Evolutionary conservation across 2,329 filamentous ascomycete species (phyloP), one percentile per base, ranked within the genome.

Genomic region (Thielaviopsis euricoi): DNA sequence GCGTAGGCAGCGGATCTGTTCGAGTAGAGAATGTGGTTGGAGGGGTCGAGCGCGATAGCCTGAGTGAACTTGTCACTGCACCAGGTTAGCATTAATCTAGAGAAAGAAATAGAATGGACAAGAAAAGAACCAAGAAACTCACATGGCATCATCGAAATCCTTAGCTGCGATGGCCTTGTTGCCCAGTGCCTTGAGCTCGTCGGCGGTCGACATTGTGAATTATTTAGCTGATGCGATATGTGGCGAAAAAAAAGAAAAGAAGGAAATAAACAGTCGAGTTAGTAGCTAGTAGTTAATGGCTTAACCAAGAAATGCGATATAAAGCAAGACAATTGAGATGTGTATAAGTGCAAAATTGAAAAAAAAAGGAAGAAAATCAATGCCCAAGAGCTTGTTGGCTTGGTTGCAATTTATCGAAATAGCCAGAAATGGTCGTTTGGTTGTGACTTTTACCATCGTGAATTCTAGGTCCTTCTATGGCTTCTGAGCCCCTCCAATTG

Each of bases 91-190:
- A 15, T 46, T 9, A 17, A 22, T 43, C 52, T 26, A 25, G 9
- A 21, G 23, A 33, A 23, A 13, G 5, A 46, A 55, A 33, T 10
- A 33, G 29, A 10, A 10, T 10, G 25, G n/a, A 25, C n/a, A 15
- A 50, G 19, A 17, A 33, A 53, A 37, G n/a, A n/a, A 25, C 19
- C 29, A 3, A n/a, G 49, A 59, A 12, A 82, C 88, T 73, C 80
- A 97, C 91, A 95, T 82, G 68, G 93, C 93, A 71, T 91, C 89
- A 67, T 89, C 80, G 71, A 95, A 98, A 73, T 97, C 89, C 80
- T 97, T 97, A 62, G 88, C 89, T 64, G 89, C 86, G 73, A 98
- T 98, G 73, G 94, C 90, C 78, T 95, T 95, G 79, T 98, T 98
- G 77, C 91, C 93, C 70, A 93, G 86, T 67, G 90, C 89, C 79